Percentiles rank a stretch among this genome's conserved stretches.
These are phyloP conservation scores for Cymbomonas tetramitiformis DNA, from an alignment of 139 green algal species.

Conservation along the genomic window DNA sequence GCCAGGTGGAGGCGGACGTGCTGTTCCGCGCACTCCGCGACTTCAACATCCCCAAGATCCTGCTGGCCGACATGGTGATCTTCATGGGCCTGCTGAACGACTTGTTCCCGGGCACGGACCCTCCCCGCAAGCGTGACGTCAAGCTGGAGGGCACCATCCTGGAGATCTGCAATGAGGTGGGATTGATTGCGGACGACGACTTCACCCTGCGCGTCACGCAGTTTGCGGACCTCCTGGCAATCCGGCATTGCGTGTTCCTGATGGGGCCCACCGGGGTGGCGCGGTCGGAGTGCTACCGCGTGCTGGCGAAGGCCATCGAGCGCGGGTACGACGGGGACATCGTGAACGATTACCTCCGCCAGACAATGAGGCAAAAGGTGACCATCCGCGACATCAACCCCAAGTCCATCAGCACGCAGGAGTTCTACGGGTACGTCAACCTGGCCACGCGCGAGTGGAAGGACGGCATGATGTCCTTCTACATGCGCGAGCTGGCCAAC, in stretches of 20 bases:
- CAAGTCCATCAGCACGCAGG: slow-evolving; percentile 69
- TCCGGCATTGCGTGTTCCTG: slow-evolving; percentile 71
- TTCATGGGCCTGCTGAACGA: slow-evolving; percentile 71
- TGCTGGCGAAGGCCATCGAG: slow-evolving; percentile 59
- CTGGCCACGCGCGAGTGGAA: slow-evolving; percentile 75
- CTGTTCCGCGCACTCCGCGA: slow-evolving; percentile 64
- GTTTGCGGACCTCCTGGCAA: slow-evolving; percentile 61
- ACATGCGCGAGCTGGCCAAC: slow-evolving; percentile 74
- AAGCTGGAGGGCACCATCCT: slow-evolving; percentile 55
- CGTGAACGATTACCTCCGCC: slow-evolving; percentile 71
- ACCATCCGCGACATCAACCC: slow-evolving; percentile 68
- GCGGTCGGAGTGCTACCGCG: slow-evolving; percentile 55
- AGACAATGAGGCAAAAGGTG: slow-evolving; percentile 64
- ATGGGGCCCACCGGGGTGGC: slow-evolving; percentile 61
- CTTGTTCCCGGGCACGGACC: slow-evolving; percentile 59
- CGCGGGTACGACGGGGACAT: slow-evolving; percentile 30
- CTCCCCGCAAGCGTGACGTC: slow-evolving; percentile 49
- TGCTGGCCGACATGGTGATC: slow-evolving; percentile 61
- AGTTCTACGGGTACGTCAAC: slow-evolving; percentile 78
- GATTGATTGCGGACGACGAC: slow-evolving; percentile 49
- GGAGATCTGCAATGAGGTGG: slow-evolving; percentile 29
- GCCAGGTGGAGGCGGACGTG: slow-evolving; percentile 65
- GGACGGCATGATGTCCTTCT: slow-evolving; percentile 66
- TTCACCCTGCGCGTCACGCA: slow-evolving; percentile 64
- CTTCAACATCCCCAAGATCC: slow-evolving; percentile 76